Evolutionary conservation across 305 asterid genomes (phyloP), one percentile per base, ranked within the genome.

Genomic region (Plantago lanceolata): DNA sequence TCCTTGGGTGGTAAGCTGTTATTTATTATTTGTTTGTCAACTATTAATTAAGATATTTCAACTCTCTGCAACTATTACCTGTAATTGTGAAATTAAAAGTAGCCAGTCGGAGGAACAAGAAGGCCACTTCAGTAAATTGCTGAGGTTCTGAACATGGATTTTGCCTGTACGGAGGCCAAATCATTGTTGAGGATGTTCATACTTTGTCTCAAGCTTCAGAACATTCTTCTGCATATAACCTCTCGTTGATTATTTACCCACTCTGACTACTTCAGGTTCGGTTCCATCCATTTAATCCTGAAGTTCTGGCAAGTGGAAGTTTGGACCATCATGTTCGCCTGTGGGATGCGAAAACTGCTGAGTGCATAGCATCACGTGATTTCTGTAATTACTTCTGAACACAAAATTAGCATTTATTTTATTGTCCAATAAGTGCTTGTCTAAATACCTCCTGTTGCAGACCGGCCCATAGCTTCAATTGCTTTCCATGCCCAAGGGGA

Each of bases 401-500:
- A 24, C 28, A 3, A 24, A 24, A 24, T 24, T 24, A 84, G 74
- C 19, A 68, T 72, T 69, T 71, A 33, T 58, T 66, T 61, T 66
- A 70, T 45, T 64, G 51, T 57, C 21, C 62, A 51, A 64, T 48
- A 68, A 51, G 2, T 24, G 28, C 28, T 24, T 24, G 28, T 24
- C 28, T 24, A 24, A 24, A 24, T 24, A 24, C 28, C 28, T 24
- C 28, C 3, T 24, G 2, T 24, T 65, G 76, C 90, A 93, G 99
- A 81, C 64, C 95, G 96, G 31, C 97, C 99, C 31, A 94, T 94
- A 63, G 95, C 97, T 72, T 90, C 99, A 29, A 88, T 88, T 73
- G 97, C 99, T 48, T 93, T 93, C 79, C 97, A 93, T 84, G 90
- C 99, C 48, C 89, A 82, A 70, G 99, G 99, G 62, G 96, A 93